Conservation (phyloP, 768 basidiomycete genomes). For the Mycena pura region DNA sequence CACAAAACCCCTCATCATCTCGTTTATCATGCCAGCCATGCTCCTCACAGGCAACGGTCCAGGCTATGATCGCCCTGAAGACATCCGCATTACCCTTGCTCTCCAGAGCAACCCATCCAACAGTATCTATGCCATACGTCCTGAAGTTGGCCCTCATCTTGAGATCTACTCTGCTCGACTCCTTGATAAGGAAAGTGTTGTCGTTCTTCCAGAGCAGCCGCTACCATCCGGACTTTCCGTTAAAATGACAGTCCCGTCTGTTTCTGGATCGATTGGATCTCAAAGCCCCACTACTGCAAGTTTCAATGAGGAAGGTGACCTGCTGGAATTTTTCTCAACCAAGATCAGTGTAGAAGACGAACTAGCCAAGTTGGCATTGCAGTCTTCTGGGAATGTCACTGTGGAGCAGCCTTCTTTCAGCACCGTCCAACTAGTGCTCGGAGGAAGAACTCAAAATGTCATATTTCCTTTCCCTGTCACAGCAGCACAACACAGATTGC, state of each 20-base stretch:
- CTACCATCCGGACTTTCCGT: background rate
- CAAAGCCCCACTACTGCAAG: conserved; percentile 16
- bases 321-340: conserved; percentile 19
- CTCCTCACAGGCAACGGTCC: no score
- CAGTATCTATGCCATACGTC: no score
- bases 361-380: conserved; percentile 18
- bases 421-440: conserved; percentile 16
- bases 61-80: conserved; percentile 10
- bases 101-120: conserved; percentile 17
- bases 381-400: conserved; percentile 14
- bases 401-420: conserved; percentile 29
- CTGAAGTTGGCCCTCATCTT: background rate
- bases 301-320: conserved; percentile 33
- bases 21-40: conserved; percentile 25
- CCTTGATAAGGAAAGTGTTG: background rate
- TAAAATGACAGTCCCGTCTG: background rate
- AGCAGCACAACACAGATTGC: conserved; percentile 1
- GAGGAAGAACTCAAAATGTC: conserved; percentile 28
- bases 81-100: conserved; percentile 13
- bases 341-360: conserved; percentile 26
- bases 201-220: background rate
- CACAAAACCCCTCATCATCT: conserved; percentile 21
- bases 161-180: background rate
- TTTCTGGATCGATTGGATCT: conserved; percentile 24
- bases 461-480: conserved; percentile 12